Base-by-base conservation (phyloP, 257 asterid species). In the Solanum habrochaites region DNA sequence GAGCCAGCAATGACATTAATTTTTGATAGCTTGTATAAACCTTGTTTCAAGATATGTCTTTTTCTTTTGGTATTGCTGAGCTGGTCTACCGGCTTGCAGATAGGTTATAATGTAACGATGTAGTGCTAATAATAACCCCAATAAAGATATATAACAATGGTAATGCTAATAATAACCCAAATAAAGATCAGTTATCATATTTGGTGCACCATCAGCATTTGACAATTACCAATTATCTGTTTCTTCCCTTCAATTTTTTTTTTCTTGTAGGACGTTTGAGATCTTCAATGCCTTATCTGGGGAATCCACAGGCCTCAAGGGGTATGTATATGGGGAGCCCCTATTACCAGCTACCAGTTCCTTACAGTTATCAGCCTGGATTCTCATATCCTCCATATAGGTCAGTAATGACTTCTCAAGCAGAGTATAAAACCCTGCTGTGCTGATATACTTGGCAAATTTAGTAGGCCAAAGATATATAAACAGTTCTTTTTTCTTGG, bases 311-410 rank as follows among this genome's bases (percentile, higher is more conserved):
- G 32, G 83, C 58, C 81, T 31, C 39, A 3, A 71, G 83, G 67
- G 71, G 87, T 32, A 7, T 85, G 87, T 71, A 85, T 69, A 71
- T 71, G 87, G 87, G 87, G 15, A 71, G 42, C 87, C 87, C 87
- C n/a, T 15, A 21, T 71, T 85, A 85, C 72, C 87, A 85, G 83
- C 39, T 85, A 29, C 83, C 83, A 49, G 87, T 71, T 47, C 82
- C 87, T 37, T 85, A 85, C 67, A 77, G 72, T 56, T 85, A 69
- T 85, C 87, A 85, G 52, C 71, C 87, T 85, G 87, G 87, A 85
- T 32, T 45, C 71, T 77, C 87, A 16, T 85, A 70, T 85, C 87
- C 87, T 29, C 82, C 70, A 69, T 85, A 71, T 47, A 85, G 87
- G 87, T 85, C 47, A 70, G 87, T 85, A 27, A 49, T 27, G 27